Base-by-base conservation (phyloP, 768 basidiomycete species). In the Tulasnella sp. region DNA sequence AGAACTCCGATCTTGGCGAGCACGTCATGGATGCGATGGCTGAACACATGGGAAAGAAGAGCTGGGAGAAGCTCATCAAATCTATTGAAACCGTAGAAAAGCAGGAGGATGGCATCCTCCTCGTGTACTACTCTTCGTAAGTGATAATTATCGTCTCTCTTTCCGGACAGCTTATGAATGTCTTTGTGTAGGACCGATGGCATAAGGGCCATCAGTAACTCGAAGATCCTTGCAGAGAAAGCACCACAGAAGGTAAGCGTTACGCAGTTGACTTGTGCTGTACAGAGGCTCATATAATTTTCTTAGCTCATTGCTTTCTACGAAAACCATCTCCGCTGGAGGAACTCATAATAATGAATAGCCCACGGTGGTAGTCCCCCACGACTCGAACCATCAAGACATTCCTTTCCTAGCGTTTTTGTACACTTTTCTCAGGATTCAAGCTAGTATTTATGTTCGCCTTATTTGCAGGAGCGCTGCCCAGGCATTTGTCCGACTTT, bases 281-380 rank as follows among this genome's bases (percentile, higher is more conserved):
- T 40, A 16, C 46, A 10, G 10, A 37, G 18, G 20, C 40, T 79
- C 16, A 79, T 40, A 6, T 4, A 46, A 16, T 40, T 4, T 37
- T 79, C 69, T 35, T 61, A 80, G 79, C 40, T 80, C 23, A 57
- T 80, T 55, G 35, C 80, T 11, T 80, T 80, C 51, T 80, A 80
- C 48, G 79, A 80, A 46, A 35, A n/a, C 16, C 75, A 80, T 37
- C 78, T 80, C n/a, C 79, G 73, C n/a, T 80, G 79, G 79, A 42
- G 78, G 51, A 26, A n/a, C 61, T 2, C 61, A 16, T 6, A 26
- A 15, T 15, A 32, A 67, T 5, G 32, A 5, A 67, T 44, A 29
- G n/a, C n/a, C 18, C 23, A 51, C 23, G 23, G 3, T 29, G 32
- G 32, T 7, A 32, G 26, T 29, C 32, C 26, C 4, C 29, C 32